A percentile compares a stretch with the other conserved stretches of the same genome.
Evolutionary conservation across 169 alveolate genomes (phyloP).

Genomic region (Eimeria tenella): DNA sequence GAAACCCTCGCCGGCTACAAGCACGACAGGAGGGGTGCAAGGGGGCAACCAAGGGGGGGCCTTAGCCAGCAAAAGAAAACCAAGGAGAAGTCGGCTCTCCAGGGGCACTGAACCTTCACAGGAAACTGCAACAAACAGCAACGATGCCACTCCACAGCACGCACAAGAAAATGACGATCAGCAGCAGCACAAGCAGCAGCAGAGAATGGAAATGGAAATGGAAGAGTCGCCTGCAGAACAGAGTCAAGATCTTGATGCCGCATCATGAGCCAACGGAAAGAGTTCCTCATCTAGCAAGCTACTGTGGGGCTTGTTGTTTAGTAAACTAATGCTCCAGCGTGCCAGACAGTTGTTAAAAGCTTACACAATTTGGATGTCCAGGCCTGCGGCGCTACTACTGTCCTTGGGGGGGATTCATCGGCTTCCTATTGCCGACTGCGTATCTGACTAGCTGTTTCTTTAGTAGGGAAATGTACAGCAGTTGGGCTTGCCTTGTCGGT

Average conservation of each 20-base stretch:
- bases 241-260: constrained; percentile 3
- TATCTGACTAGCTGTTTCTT: too few species aligned
- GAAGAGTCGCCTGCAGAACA: not conserved
- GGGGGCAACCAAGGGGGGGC: not conserved
- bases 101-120: not conserved
- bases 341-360: too few species aligned
- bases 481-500: too few species aligned
- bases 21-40: not conserved
- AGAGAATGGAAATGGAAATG: not conserved
- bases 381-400: too few species aligned
- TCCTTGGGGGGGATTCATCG: too few species aligned
- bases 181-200: constrained; percentile 19
- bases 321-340: too few species aligned
- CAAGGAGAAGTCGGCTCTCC: not conserved
- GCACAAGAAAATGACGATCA: not conserved
- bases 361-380: too few species aligned
- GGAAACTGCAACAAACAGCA: not conserved
- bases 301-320: not conserved
- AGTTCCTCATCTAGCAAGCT: not conserved
- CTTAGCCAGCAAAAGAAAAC: not conserved
- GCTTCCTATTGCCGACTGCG: too few species aligned
- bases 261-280: not conserved
- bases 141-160: not conserved
- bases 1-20: not conserved
- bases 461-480: too few species aligned